Evolutionary conservation across 1,284 basidiomycete species (phyloP).

Genomic region (Cryptococcus sp.): DNA sequence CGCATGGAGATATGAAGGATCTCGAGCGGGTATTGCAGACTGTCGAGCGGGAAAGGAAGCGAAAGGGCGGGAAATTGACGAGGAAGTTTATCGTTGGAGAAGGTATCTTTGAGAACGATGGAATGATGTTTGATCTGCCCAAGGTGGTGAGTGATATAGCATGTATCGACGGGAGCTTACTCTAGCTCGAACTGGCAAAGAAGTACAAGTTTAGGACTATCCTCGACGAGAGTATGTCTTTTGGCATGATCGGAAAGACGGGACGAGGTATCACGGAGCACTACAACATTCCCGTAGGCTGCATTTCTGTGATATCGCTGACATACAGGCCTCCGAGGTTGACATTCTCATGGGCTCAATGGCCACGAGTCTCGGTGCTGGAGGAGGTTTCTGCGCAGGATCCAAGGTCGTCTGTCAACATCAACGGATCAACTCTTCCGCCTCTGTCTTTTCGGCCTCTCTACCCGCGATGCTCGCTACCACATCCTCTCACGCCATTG

Average conservation of each 20-base stretch:
- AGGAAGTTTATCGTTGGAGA: conserved; percentile 95
- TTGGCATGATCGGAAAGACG: conserved; percentile 86
- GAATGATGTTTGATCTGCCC: conserved; percentile 82
- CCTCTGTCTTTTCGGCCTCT: conserved; percentile 94
- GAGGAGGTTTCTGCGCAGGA: conserved; percentile 94
- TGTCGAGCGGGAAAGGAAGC: conserved; percentile 80
- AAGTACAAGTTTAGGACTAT: conserved; percentile 96
- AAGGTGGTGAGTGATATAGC: conserved; percentile 77
- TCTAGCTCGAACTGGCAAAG: conserved; percentile 81
- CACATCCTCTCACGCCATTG: conserved; percentile 76
- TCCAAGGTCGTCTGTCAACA: conserved; percentile 77
- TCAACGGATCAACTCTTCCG: conserved; percentile 94
- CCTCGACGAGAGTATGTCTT: conserved; percentile 88
- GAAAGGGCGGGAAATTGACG: conserved; percentile 73
- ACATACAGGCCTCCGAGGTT: conserved; percentile 49
- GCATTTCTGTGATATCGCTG: conserved; percentile 7
- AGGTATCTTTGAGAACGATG: conserved; percentile 93
- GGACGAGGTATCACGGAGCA: conserved; percentile 92
- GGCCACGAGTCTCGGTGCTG: conserved; percentile 74
- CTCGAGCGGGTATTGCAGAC: conserved; percentile 79
- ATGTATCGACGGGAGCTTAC: not conserved
- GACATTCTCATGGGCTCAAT: conserved; percentile 68
- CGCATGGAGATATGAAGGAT: conserved; percentile 89
- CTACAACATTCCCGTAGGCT: conserved; percentile 75
- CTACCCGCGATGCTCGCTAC: conserved; percentile 87